Evolutionary conservation across 805 yeast species (phyloP).

Genomic region (Nakazawaea laoshanensis): DNA sequence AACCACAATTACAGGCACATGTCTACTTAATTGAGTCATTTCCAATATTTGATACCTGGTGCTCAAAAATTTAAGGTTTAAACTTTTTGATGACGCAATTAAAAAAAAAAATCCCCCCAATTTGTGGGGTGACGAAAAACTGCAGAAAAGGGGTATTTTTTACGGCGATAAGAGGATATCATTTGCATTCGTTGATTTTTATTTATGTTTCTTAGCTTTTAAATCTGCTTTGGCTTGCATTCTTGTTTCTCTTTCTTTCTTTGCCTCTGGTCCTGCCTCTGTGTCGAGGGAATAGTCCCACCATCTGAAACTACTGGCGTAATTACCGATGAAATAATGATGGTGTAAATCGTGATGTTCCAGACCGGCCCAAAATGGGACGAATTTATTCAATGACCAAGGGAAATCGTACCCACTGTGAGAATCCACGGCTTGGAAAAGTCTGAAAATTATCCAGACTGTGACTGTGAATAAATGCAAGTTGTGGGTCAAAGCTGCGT

Average conservation of each 20-base stretch:
- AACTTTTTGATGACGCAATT: not conserved
- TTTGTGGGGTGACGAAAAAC: no score
- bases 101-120: no score
- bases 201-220: conserved; percentile 12
- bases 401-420: conserved; percentile 60
- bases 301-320: conserved; percentile 51
- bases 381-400: conserved; percentile 44
- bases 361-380: conserved; percentile 64
- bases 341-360: conserved; percentile 57
- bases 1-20: conserved; percentile 29
- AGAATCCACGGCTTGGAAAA: conserved; percentile 52
- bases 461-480: conserved; percentile 48
- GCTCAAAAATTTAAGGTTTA: not conserved
- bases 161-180: no score
- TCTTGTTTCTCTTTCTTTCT: conserved; percentile 35
- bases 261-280: conserved; percentile 49
- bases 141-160: no score
- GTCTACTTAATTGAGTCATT: no score
- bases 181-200: no score
- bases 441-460: conserved; percentile 42
- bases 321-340: conserved; percentile 51
- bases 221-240: conserved; percentile 33
- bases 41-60: not conserved
- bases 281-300: conserved; percentile 46
- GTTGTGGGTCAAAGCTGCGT: conserved; percentile 35